Conservation (phyloP, 2,329 filamentous ascomycete species). For the Capronia epimyces region DNA sequence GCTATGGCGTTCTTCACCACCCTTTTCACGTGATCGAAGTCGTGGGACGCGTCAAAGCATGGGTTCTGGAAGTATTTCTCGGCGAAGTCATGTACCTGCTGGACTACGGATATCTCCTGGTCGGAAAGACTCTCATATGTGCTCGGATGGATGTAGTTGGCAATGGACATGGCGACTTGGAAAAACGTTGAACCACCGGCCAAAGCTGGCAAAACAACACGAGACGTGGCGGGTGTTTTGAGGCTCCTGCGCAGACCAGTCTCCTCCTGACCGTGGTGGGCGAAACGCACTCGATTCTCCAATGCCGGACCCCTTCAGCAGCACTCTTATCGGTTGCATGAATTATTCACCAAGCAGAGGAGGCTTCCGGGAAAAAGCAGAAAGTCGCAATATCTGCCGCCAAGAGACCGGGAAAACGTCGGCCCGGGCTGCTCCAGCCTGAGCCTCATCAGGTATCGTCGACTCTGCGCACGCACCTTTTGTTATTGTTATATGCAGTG, state of each 20-base stretch:
- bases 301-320: not conserved
- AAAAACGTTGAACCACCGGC: not conserved
- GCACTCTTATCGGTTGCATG: not conserved
- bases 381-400: not conserved
- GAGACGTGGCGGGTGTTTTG: not conserved
- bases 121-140: slow-evolving; percentile 23
- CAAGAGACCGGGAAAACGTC: not conserved
- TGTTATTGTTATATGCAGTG: too few relatives aligned
- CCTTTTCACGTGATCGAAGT: slow-evolving; percentile 76
- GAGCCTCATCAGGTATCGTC: not conserved
- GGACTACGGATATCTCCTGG: slow-evolving; percentile 20
- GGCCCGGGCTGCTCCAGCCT: not conserved
- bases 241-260: not conserved
- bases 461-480: too few relatives aligned
- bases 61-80: slow-evolving; percentile 27
- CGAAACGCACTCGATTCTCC: not conserved
- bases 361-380: not conserved
- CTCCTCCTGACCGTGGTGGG: not conserved
- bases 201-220: not conserved
- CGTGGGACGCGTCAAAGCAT: slow-evolving; percentile 68
- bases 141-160: slow-evolving; percentile 20
- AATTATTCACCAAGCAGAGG: not conserved
- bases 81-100: slow-evolving; percentile 23
- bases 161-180: slow-evolving; percentile 7
- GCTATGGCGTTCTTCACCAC: slow-evolving; percentile 67